phyloP scores from a whole-genome alignment of 768 basidiomycete species.

The Boletellus ananas region DNA sequence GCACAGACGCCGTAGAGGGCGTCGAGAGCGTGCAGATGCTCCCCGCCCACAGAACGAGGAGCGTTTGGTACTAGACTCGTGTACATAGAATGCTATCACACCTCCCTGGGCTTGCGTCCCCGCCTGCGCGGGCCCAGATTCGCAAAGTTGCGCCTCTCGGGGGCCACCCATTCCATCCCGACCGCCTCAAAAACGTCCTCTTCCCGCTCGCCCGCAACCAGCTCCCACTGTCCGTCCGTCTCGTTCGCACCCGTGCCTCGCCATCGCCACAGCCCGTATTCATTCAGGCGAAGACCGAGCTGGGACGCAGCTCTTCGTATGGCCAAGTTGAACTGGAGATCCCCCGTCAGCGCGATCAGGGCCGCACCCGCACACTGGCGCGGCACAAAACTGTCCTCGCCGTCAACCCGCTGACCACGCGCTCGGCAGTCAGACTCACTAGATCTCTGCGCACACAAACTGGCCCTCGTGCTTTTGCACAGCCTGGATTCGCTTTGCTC shows the following conservation, averaged over 20 bases:
- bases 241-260: constrained; percentile 7
- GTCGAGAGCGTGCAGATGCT: constrained; percentile 53
- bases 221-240: constrained; percentile 19
- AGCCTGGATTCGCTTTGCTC: constrained; percentile 21
- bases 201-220: constrained; percentile 22
- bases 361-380: constrained; percentile 42
- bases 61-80: constrained; percentile 72
- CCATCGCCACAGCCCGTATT: constrained; percentile 67
- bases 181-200: constrained; percentile 25
- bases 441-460: constrained; percentile 39
- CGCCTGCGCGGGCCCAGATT: constrained; percentile 8
- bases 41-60: constrained; percentile 76
- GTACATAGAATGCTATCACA: too few species aligned
- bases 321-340: constrained; percentile 43
- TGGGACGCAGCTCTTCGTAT: constrained; percentile 41
- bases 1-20: constrained; percentile 56
- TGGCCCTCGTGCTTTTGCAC: constrained; percentile 31
- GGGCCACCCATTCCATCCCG: constrained; percentile 26
- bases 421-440: constrained; percentile 7
- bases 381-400: constrained; percentile 18
- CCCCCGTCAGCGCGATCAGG: constrained; percentile 54
- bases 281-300: constrained; percentile 50
- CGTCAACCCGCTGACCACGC: background rate
- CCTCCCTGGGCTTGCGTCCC: constrained; percentile 2
- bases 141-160: constrained; percentile 24